phyloP scores from a whole-genome alignment of 2,329 filamentous ascomycete genomes.

The Cercospora sp. region DNA sequence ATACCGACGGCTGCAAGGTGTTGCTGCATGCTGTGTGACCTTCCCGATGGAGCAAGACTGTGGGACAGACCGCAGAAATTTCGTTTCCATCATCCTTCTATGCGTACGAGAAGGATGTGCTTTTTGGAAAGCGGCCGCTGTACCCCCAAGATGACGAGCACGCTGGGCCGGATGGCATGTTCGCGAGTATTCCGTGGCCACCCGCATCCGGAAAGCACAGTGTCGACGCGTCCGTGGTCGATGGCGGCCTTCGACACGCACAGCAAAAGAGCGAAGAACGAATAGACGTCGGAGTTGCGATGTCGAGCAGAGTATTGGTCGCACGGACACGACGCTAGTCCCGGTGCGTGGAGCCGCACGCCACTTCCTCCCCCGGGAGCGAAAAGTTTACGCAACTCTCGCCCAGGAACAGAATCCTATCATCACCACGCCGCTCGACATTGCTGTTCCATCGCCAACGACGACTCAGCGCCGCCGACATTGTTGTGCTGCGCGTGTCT shows the following conservation, averaged over 20 bases:
- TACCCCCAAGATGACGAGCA: not conserved
- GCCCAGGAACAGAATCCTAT: slow-evolving; percentile 10
- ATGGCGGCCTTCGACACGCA: not conserved
- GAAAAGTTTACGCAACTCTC: not conserved
- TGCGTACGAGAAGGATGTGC: not conserved
- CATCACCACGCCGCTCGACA: not conserved
- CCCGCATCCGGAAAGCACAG: not conserved
- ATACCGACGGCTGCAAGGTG: not conserved
- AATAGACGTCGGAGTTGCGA: slow-evolving; percentile 3
- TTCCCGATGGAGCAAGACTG: not conserved
- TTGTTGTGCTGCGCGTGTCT: not conserved
- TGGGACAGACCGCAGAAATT: not conserved
- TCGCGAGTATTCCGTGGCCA: not conserved
- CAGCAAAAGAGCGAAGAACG: not conserved
- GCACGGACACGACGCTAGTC: not conserved
- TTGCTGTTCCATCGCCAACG: not conserved
- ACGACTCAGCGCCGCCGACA: slow-evolving; percentile 1
- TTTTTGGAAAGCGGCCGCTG: not conserved
- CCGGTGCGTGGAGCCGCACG: not conserved
- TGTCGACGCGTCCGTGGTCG: not conserved
- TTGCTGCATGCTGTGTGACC: not conserved
- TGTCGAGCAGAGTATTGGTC: slow-evolving; percentile 1
- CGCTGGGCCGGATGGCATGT: not conserved
- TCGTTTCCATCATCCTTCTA: not conserved
- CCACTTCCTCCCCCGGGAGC: not conserved